Percentiles rank a stretch among this genome's conserved stretches.
These are phyloP conservation scores for Candida xyloterini DNA, from an alignment of 805 yeast species.

Conservation along the genomic window DNA sequence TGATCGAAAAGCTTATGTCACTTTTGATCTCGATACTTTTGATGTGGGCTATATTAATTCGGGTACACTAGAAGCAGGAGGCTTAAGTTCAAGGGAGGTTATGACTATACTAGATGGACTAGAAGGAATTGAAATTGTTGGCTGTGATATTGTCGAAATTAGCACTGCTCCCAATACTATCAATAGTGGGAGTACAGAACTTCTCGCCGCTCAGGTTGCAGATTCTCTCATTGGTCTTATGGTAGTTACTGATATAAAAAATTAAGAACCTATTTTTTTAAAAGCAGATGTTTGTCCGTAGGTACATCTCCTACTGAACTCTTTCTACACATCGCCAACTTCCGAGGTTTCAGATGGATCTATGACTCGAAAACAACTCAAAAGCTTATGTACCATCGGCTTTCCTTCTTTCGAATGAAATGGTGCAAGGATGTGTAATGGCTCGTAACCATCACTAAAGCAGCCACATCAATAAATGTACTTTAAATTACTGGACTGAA, in stretches of 20 bases:
- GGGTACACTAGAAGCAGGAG: slow-evolving; percentile 78
- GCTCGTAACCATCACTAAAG: slow-evolving; percentile 15
- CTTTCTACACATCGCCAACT: too few species aligned
- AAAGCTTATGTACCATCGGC: too few species aligned
- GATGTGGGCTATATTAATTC: slow-evolving; percentile 80
- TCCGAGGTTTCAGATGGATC: too few species aligned
- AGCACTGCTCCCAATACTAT: slow-evolving; percentile 59
- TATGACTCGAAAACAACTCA: too few species aligned
- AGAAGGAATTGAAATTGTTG: slow-evolving; percentile 59
- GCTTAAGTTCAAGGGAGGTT: slow-evolving; percentile 64
- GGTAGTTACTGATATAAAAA: slow-evolving; percentile 28
- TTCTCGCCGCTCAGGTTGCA: slow-evolving; percentile 64
- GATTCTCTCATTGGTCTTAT: slow-evolving; percentile 48
- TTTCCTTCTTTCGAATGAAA: too few species aligned
- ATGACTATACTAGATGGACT: slow-evolving; percentile 45
- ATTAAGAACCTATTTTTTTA: background rate
- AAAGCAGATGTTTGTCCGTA: too few species aligned
- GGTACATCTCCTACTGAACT: too few species aligned
- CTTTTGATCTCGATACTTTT: slow-evolving; percentile 58
- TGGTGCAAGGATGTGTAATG: background rate
- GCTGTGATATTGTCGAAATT: slow-evolving; percentile 77
- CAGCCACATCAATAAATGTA: slow-evolving; percentile 16
- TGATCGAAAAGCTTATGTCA: slow-evolving; percentile 40
- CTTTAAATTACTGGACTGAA: background rate
- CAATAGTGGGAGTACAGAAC: slow-evolving; percentile 56